Conservation (phyloP, 129 eudicot species). For the Cynara cardunculus region DNA sequence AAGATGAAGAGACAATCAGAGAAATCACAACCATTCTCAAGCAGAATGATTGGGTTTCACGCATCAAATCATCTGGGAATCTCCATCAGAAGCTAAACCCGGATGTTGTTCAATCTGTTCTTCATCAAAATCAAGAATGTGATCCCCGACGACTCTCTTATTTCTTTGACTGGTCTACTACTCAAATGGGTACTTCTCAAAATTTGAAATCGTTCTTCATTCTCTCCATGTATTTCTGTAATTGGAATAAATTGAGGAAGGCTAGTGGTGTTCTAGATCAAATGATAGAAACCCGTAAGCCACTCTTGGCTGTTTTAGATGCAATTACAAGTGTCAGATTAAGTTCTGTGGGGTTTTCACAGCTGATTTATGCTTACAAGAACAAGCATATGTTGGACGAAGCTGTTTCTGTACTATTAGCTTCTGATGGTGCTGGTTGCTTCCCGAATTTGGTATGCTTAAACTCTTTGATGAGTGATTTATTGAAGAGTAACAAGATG, state of each 20-base stretch:
- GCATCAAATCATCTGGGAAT: conserved; percentile 42
- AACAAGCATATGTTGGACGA: conserved; percentile 22
- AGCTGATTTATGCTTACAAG: conserved; percentile 33
- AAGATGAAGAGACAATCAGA: conserved; percentile 23
- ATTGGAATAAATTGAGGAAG: conserved; percentile 5
- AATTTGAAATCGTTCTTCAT: conserved; percentile 26
- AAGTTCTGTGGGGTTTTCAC: conserved; percentile 22
- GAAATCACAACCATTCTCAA: conserved; percentile 49
- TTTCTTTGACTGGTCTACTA: conserved; percentile 60
- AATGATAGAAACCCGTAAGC: conserved; percentile 23
- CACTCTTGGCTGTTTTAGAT: conserved; percentile 8
- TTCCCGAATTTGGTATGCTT: conserved; percentile 27
- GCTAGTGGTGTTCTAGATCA: conserved; percentile 20
- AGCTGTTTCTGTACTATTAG: conserved; percentile 19
- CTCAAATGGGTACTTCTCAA: conserved; percentile 54
- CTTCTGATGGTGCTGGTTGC: background rate
- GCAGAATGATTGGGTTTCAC: conserved; percentile 36
- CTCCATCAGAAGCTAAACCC: conserved; percentile 40
- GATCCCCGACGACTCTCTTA: conserved; percentile 47
- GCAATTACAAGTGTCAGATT: conserved; percentile 7
- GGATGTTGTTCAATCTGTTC: conserved; percentile 53
- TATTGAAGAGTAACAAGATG: conserved; percentile 30
- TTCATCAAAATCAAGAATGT: conserved; percentile 30
- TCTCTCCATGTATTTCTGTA: conserved; percentile 21
- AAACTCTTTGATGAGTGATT: conserved; percentile 32